A percentile compares a stretch with the other conserved stretches of the same genome.
Conservation (phyloP, 2,329 filamentous ascomycete genomes). For the Calonectria montana region DNA sequence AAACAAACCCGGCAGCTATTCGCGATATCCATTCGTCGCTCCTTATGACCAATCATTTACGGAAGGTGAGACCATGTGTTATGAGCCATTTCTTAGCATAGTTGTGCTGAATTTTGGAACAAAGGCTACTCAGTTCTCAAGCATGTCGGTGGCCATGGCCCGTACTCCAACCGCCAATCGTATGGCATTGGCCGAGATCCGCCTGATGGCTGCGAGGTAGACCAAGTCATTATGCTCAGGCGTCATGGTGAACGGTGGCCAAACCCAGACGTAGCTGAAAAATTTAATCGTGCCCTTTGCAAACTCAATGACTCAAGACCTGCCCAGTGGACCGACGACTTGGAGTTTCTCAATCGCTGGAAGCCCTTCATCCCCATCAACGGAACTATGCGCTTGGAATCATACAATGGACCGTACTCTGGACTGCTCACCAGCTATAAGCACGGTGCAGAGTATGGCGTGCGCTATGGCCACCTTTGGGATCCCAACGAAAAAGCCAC, state of each 20-base stretch:
- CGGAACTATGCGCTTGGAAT: background rate
- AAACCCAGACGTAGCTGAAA: background rate
- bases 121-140: background rate
- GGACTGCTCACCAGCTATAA: background rate
- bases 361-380: background rate
- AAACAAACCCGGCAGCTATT: background rate
- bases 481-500: background rate
- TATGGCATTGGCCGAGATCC: background rate
- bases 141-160: background rate
- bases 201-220: background rate
- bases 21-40: background rate
- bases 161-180: background rate
- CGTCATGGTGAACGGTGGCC: background rate
- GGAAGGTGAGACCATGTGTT: background rate
- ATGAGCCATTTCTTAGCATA: background rate
- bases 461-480: background rate
- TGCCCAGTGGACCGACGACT: background rate
- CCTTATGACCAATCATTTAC: background rate
- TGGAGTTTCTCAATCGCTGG: slow-evolving; percentile 1
- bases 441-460: background rate
- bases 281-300: background rate
- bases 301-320: background rate
- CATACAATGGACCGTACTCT: background rate
- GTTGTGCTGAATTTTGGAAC: background rate
- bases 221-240: background rate